Percentiles rank a stretch among this genome's conserved stretches.
Evolutionary conservation across 2,329 filamentous ascomycete genomes (phyloP).

Genomic region (Bipolaris oryzae): DNA sequence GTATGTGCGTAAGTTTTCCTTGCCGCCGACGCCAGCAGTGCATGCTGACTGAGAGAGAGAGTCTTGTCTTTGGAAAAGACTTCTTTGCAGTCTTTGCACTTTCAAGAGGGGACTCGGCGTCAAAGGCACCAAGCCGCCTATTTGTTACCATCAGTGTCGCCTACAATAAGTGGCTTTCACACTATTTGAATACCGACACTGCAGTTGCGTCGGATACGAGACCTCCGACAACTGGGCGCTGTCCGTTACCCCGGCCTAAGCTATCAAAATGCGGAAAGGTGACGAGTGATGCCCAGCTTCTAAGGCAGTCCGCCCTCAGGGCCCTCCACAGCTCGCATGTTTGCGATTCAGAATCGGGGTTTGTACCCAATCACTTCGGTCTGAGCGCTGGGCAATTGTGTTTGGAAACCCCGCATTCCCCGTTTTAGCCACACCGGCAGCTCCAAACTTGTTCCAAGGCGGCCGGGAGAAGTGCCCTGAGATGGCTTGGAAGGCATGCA

Average conservation of each 20-base stretch:
- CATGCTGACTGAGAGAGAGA: background rate
- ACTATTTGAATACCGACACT: slow-evolving; percentile 1
- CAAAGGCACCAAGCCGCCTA: background rate
- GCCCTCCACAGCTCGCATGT: slow-evolving; percentile 15
- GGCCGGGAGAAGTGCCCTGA: slow-evolving; percentile 29
- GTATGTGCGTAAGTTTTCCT: background rate
- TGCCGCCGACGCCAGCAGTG: background rate
- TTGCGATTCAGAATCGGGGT: background rate
- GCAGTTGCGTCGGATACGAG: slow-evolving; percentile 9
- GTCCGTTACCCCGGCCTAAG: background rate
- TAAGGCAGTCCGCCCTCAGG: slow-evolving; percentile 13
- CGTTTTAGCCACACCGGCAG: slow-evolving; percentile 10
- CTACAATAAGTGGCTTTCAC: background rate
- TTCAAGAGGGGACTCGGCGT: background rate
- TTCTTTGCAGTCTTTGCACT: background rate
- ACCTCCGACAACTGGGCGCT: slow-evolving; percentile 7
- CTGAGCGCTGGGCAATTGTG: slow-evolving; percentile 11
- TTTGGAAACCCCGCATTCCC: slow-evolving; percentile 18
- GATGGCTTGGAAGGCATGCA: slow-evolving; percentile 31
- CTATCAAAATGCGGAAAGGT: slow-evolving; percentile 1
- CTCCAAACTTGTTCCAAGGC: slow-evolving; percentile 25
- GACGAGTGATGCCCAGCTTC: slow-evolving; percentile 24
- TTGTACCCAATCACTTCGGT: slow-evolving; percentile 13
- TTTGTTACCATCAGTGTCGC: background rate
- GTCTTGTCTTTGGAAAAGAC: background rate